A percentile compares a stretch with the other conserved stretches of the same genome.
Evolutionary conservation across 176 grass and related monocot species (phyloP).

Genomic region (Avena eriantha): DNA sequence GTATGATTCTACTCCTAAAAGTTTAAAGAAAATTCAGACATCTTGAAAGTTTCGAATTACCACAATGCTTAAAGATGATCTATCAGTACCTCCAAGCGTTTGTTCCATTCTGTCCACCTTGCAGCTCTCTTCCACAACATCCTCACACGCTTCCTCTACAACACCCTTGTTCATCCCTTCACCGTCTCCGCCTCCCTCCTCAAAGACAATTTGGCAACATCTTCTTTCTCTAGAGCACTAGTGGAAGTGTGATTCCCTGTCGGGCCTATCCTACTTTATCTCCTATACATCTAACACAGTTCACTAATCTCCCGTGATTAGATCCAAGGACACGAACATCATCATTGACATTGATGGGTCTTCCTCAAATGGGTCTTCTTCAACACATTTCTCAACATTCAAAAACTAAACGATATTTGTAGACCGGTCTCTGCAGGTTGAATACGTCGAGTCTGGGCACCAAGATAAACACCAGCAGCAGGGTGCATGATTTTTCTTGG

Average conservation of each 20-base stretch:
- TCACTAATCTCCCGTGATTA: constrained; percentile 67
- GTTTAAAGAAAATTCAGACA: no score
- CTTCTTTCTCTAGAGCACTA: constrained; percentile 23
- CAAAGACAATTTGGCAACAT: constrained; percentile 60
- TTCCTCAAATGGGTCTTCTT: constrained; percentile 3
- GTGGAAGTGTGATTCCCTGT: constrained; percentile 9
- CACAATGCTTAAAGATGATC: no score
- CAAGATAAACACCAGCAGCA: background rate
- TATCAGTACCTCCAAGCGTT: no score
- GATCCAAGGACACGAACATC: constrained; percentile 91
- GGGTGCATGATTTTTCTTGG: background rate
- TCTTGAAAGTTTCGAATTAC: no score
- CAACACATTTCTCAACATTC: constrained; percentile 41
- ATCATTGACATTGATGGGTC: constrained; percentile 69
- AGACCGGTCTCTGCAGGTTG: background rate
- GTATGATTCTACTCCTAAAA: no score
- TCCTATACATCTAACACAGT: constrained; percentile 61
- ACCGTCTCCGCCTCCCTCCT: constrained; percentile 65
- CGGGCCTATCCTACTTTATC: constrained; percentile 33
- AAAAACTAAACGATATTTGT: background rate
- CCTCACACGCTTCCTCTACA: constrained; percentile 12
- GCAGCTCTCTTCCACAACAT: constrained; percentile 67
- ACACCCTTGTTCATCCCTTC: constrained; percentile 6
- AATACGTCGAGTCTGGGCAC: background rate
- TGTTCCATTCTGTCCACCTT: constrained; percentile 14